phyloP scores from a whole-genome alignment of 1,139 yeast species.

The Taphrina flavorubra region DNA sequence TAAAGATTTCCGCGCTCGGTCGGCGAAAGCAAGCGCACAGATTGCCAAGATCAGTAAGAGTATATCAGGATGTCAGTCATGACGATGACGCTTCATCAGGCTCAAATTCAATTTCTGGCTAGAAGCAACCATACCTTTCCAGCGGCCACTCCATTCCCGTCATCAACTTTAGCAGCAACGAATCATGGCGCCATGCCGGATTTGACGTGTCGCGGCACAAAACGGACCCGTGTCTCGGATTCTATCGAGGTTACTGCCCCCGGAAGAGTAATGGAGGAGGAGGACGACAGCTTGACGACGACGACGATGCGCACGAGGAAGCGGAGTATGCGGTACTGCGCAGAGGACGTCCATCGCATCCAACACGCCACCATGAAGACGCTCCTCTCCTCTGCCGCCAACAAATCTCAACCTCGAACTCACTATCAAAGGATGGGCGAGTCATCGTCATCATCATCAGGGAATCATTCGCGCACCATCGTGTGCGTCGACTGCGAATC shows the following conservation, averaged over 20 bases:
- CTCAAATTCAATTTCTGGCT: neutral
- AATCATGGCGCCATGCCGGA: too few species aligned
- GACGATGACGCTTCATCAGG: slow-evolving; percentile 39
- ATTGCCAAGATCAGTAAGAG: neutral
- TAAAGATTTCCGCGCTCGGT: neutral
- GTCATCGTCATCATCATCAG: neutral
- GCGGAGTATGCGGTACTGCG: too few species aligned
- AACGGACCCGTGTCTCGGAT: slow-evolving; percentile 5
- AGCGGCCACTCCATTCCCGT: too few species aligned
- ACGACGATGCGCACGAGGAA: slow-evolving; percentile 8
- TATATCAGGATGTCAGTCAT: slow-evolving; percentile 10
- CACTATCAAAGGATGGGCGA: too few species aligned
- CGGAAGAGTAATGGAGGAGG: too few species aligned
- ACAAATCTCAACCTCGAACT: too few species aligned
- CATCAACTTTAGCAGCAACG: too few species aligned
- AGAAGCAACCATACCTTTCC: too few species aligned
- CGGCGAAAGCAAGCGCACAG: neutral
- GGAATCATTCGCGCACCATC: neutral
- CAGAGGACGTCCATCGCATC: too few species aligned
- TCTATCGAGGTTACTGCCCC: too few species aligned
- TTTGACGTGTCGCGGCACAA: neutral
- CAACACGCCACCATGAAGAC: too few species aligned
- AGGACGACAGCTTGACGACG: neutral
- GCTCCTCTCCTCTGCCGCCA: too few species aligned
- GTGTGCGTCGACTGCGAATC: slow-evolving; percentile 1